Percentiles rank a stretch among this genome's conserved stretches.
Conservation (phyloP, 176 grass and related monocot species). For the Aegilops tauschii region DNA sequence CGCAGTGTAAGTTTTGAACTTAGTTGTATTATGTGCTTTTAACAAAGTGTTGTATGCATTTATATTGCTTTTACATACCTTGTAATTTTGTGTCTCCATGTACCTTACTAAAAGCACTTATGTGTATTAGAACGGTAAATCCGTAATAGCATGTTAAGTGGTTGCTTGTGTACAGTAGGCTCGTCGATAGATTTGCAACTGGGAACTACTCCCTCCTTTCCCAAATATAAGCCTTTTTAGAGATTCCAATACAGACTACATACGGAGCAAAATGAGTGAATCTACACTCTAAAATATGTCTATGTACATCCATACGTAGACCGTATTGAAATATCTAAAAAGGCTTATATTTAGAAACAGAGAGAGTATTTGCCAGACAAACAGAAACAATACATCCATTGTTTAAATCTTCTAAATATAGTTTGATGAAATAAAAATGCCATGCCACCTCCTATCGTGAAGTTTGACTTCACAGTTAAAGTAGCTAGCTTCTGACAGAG, state of each 20-base stretch:
- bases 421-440: neutral
- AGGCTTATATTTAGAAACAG: too few relatives aligned
- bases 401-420: neutral
- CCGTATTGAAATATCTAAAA: too few relatives aligned
- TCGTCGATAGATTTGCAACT: neutral
- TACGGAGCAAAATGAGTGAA: too few relatives aligned
- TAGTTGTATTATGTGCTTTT: constrained; percentile 2
- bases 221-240: too few relatives aligned
- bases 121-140: neutral
- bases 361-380: neutral
- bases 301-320: too few relatives aligned
- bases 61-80: neutral
- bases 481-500: neutral
- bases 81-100: neutral
- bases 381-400: neutral
- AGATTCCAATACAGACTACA: too few relatives aligned
- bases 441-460: neutral
- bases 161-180: neutral
- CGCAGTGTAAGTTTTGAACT: constrained; percentile 44
- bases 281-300: too few relatives aligned
- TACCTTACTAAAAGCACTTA: neutral
- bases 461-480: neutral
- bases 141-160: neutral
- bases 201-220: too few relatives aligned
- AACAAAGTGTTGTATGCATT: neutral